Evolutionary conservation across 2,329 filamentous ascomycete species (phyloP).

Genomic region (Penicillium rolfsii): DNA sequence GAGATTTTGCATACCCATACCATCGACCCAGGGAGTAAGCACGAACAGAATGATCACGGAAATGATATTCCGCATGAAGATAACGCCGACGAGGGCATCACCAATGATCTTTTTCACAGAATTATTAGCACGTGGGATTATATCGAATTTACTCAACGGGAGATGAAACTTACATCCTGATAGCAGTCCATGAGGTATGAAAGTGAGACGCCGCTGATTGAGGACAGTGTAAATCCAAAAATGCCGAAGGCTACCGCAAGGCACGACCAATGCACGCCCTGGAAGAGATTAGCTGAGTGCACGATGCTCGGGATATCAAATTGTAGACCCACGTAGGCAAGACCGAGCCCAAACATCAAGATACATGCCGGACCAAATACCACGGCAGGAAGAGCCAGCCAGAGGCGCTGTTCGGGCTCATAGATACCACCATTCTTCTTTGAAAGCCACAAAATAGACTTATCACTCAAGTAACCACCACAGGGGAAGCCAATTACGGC

Average conservation of each 20-base stretch:
- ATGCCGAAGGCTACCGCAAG: conserved; percentile 34
- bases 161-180: conserved; percentile 29
- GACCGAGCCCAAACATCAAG: conserved; percentile 45
- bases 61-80: conserved; percentile 51
- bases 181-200: conserved; percentile 39
- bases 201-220: conserved; percentile 30
- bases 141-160: background rate
- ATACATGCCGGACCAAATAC: conserved; percentile 39
- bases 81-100: conserved; percentile 51
- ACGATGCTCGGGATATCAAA: background rate
- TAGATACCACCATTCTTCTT: conserved; percentile 46
- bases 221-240: conserved; percentile 24
- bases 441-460: conserved; percentile 43
- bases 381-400: conserved; percentile 33
- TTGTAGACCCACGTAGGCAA: conserved; percentile 29
- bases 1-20: conserved; percentile 30
- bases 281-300: conserved; percentile 5
- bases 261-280: conserved; percentile 35
- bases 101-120: conserved; percentile 46
- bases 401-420: conserved; percentile 52
- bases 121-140: background rate
- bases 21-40: conserved; percentile 45
- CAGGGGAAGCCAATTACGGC: conserved; percentile 40
- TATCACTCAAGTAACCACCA: conserved; percentile 44
- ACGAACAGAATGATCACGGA: conserved; percentile 52